These are phyloP conservation scores for Theobroma cacao DNA, from an alignment of 345 rosid genomes.

Conservation along the genomic window DNA sequence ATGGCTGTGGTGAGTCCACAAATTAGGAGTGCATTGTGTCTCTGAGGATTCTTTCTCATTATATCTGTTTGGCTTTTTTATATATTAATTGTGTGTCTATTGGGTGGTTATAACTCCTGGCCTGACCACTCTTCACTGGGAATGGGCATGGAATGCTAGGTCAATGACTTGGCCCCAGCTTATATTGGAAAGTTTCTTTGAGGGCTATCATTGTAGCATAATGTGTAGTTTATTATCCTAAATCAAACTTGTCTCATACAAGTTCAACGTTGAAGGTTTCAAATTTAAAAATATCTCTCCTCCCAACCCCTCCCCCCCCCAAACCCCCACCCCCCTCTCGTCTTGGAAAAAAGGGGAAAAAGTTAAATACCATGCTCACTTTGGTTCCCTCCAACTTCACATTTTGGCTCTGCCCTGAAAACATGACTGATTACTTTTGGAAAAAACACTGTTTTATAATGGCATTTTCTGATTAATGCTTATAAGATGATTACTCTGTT, in stretches of 20 bases:
- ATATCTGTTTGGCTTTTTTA: background rate
- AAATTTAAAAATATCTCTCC: too few species aligned
- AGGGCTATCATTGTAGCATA: background rate
- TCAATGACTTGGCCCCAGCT: background rate
- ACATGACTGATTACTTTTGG: too few species aligned
- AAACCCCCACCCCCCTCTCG: background rate
- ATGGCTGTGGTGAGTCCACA: conserved; percentile 89
- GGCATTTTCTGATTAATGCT: background rate
- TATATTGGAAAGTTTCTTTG: background rate
- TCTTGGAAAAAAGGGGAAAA: background rate
- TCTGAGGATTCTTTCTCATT: background rate
- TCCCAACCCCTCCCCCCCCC: background rate
- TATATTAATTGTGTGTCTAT: background rate
- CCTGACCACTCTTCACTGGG: background rate
- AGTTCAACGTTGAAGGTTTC: background rate
- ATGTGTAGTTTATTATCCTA: background rate
- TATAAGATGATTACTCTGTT: background rate
- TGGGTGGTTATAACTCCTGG: background rate
- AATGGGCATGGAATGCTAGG: background rate
- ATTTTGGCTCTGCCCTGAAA: background rate
- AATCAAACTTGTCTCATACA: background rate
- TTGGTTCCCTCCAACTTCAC: background rate
- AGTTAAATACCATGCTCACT: background rate
- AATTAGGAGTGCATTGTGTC: background rate
- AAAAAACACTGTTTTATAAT: background rate